These are phyloP conservation scores for Plantago ovata DNA, from an alignment of 257 asterid species.

Conservation along the genomic window DNA sequence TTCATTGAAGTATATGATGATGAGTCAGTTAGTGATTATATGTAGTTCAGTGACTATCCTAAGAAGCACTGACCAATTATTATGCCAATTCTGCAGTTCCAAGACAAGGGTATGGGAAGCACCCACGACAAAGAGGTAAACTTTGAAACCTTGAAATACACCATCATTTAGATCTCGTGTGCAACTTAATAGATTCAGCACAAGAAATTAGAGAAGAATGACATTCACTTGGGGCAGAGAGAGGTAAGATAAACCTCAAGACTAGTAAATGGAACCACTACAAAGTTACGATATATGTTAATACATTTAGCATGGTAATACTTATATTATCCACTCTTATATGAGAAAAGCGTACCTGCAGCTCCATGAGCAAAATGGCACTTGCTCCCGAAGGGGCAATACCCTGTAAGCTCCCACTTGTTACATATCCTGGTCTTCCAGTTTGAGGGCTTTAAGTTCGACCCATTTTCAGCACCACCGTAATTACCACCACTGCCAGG, in stretches of 20 bases:
- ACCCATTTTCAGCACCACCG: slow-evolving; percentile 37
- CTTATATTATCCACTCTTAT: too few species aligned
- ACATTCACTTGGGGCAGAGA: background rate
- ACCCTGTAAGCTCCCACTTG: slow-evolving; percentile 81
- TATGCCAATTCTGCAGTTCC: too few species aligned
- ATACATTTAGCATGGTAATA: too few species aligned
- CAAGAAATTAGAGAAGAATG: background rate
- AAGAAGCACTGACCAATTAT: too few species aligned
- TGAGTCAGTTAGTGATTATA: too few species aligned
- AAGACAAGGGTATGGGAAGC: too few species aligned
- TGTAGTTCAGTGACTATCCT: too few species aligned
- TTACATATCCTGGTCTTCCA: slow-evolving; percentile 89
- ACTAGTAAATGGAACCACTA: background rate
- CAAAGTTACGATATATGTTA: background rate
- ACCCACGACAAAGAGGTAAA: too few species aligned
- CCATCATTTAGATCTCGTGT: background rate
- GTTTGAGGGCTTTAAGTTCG: slow-evolving; percentile 63
- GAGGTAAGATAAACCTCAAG: background rate
- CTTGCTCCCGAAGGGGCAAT: slow-evolving; percentile 79
- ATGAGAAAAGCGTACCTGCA: background rate
- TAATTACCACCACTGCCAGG: slow-evolving; percentile 44
- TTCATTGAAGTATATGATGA: too few species aligned
- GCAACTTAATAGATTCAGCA: background rate
- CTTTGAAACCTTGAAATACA: too few species aligned
- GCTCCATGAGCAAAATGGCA: slow-evolving; percentile 28